Evolutionary conservation across 2,329 filamentous ascomycete genomes (phyloP).

Genomic region (Paramyrothecium roridum): DNA sequence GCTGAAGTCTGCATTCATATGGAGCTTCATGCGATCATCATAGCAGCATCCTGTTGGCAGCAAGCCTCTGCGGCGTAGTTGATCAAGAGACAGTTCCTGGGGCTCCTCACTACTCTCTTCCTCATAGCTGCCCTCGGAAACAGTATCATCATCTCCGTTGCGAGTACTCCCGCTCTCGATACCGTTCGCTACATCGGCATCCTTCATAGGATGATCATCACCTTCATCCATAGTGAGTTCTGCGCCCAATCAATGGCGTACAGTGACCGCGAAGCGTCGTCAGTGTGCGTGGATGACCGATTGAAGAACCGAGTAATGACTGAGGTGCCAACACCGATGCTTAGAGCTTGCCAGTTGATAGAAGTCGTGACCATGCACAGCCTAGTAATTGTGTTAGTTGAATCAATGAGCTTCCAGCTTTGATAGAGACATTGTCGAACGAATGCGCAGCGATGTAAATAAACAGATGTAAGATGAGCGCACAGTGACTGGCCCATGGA

Average conservation of each 20-base stretch:
- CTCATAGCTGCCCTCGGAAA: conserved; percentile 29
- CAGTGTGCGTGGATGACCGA: no score
- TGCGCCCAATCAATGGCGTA: background rate
- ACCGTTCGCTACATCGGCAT: conserved; percentile 29
- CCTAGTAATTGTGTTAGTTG: no score
- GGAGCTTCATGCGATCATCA: conserved; percentile 92
- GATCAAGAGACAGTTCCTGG: conserved; percentile 32
- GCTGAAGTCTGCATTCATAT: conserved; percentile 78
- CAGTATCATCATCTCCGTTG: conserved; percentile 28
- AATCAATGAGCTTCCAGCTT: no score
- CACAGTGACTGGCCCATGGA: no score
- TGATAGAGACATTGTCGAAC: no score
- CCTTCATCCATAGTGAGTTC: conserved; percentile 32
- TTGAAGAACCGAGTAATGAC: no score
- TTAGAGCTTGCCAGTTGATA: no score
- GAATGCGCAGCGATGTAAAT: no score
- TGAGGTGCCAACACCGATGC: no score
- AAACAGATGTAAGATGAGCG: no score
- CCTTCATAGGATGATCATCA: conserved; percentile 41
- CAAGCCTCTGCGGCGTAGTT: conserved; percentile 41
- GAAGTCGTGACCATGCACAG: no score
- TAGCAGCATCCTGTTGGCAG: conserved; percentile 80
- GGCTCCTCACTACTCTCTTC: conserved; percentile 31
- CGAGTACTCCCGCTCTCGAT: conserved; percentile 10
- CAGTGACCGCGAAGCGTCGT: no score